These are phyloP conservation scores for Symbiodinium pilosum DNA, from an alignment of 73 alveolate genomes.

Conservation along the genomic window DNA sequence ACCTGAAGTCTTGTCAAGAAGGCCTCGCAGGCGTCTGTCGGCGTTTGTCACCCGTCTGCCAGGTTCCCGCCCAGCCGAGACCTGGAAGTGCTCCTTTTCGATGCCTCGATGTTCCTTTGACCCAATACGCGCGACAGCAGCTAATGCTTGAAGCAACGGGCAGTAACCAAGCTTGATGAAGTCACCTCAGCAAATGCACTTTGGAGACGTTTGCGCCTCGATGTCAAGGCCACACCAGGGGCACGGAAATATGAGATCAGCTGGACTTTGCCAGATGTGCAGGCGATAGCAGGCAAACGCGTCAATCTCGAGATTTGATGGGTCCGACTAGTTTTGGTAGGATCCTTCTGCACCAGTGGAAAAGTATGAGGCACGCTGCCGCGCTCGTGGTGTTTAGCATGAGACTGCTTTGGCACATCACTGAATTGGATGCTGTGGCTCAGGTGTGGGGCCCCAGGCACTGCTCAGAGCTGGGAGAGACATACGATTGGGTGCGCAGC, in stretches of 20 bases:
- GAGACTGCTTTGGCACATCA: too few species aligned
- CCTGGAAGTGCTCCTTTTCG: conserved; percentile 27
- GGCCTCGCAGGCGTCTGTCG: too few species aligned
- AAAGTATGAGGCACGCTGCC: conserved; percentile 32
- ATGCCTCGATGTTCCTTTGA: conserved; percentile 23
- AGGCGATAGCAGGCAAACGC: too few species aligned
- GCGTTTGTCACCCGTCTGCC: too few species aligned
- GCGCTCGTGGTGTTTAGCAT: not conserved
- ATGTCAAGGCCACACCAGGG: conserved; percentile 76
- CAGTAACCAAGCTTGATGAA: too few species aligned
- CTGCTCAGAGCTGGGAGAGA: conserved; percentile 67
- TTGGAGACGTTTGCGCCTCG: not conserved
- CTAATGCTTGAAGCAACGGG: too few species aligned
- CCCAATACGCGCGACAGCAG: too few species aligned
- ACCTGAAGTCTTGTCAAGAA: too few species aligned
- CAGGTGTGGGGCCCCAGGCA: conserved; percentile 80
- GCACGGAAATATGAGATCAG: conserved; percentile 54
- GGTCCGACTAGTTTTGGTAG: not conserved
- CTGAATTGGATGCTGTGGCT: not conserved
- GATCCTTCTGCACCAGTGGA: conserved; percentile 59
- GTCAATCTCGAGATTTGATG: too few species aligned
- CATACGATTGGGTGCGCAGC: conserved; percentile 48
- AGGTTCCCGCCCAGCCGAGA: conserved; percentile 51
- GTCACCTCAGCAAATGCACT: too few species aligned
- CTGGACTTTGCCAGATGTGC: conserved; percentile 78